Evolutionary conservation across 2,329 filamentous ascomycete species (phyloP), one percentile per base, ranked within the genome.

Genomic region (Lanzia echinophila): DNA sequence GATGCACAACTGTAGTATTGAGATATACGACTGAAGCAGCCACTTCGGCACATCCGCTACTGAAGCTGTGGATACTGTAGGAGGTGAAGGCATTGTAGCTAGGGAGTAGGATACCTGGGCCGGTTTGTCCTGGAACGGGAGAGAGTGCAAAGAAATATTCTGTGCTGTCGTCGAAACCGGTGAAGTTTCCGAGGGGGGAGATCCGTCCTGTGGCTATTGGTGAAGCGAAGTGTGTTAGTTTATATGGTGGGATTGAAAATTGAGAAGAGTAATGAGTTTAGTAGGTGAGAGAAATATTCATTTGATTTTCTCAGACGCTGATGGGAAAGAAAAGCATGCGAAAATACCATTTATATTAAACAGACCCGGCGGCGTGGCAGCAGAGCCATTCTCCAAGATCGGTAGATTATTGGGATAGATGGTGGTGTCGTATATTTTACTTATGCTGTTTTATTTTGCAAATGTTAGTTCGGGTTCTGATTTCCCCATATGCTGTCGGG

Each of bases 111-210:
- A 31, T 39, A 1, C 46, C 20, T 6, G 13, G 2, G 7, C 33
- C 20, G 1, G 33, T 39, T 8, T 68, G 65, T 22, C 54, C 58
- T 2, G 70, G 68, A 4, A 69, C 55, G 1, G 71, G 70, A 2
- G 73, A 66, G 6, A 75, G 63, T 6, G 70, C 71, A 54, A 74
- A 74, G 60, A 75, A 75, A 59, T 73, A 73, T 62, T 74, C 72
- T 50, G 72, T 70, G 17, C 68, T 71, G 45, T 73, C 69, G 38
- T 71, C 65, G 50, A 73, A 73, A 11, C 68, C 68, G 13, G 62
- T 64, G 58, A 74, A 75, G 43, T 72, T 69, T 55, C 73, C 20
- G 4, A 38, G 33, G 1, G 33, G 33, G 6, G 46, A 38, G 10
- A 47, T 47, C 7, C 45, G 11, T 0, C 45, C 45, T 12, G 45